These are phyloP conservation scores for Podaxis sp. DNA, from an alignment of 768 basidiomycete species.

Conservation along the genomic window DNA sequence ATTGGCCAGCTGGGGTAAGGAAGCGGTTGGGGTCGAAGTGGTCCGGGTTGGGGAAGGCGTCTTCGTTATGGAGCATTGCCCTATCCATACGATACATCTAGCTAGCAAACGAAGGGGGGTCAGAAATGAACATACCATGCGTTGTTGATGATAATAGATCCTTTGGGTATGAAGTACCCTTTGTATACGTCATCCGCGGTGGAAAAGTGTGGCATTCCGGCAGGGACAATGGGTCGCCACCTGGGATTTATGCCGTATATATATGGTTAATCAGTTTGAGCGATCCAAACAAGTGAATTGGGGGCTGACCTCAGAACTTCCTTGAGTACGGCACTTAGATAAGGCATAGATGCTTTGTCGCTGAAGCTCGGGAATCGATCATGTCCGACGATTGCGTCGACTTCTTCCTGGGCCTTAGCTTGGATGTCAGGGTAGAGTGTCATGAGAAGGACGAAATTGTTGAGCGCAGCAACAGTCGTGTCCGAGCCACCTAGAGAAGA, in stretches of 20 bases:
- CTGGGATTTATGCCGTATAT: not conserved
- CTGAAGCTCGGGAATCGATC: conserved; percentile 26
- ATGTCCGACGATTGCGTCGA: conserved; percentile 29
- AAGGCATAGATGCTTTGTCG: conserved; percentile 26
- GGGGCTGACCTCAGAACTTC: conserved; percentile 12
- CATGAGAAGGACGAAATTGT: conserved; percentile 32
- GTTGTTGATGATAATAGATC: conserved; percentile 27
- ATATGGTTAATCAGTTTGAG: conserved; percentile 7
- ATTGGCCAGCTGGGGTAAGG: conserved; percentile 17
- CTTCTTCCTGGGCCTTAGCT: conserved; percentile 28
- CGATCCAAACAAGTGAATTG: not conserved
- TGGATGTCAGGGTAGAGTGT: conserved; percentile 30
- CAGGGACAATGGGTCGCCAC: conserved; percentile 7
- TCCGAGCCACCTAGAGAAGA: conserved; percentile 12
- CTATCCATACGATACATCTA: conserved; percentile 14
- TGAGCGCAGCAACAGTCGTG: conserved; percentile 15
- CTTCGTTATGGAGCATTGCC: conserved; percentile 25
- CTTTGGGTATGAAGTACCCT: conserved; percentile 35
- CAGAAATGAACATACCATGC: conserved; percentile 17
- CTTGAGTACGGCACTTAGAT: conserved; percentile 18
- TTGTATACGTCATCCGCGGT: conserved; percentile 33
- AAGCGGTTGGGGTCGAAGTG: conserved; percentile 28
- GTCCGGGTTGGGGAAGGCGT: conserved; percentile 22
- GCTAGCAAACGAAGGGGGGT: not conserved
- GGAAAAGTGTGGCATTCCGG: conserved; percentile 30